phyloP scores from a whole-genome alignment of 805 yeast genomes.

The Jamesozyma lodderae region DNA sequence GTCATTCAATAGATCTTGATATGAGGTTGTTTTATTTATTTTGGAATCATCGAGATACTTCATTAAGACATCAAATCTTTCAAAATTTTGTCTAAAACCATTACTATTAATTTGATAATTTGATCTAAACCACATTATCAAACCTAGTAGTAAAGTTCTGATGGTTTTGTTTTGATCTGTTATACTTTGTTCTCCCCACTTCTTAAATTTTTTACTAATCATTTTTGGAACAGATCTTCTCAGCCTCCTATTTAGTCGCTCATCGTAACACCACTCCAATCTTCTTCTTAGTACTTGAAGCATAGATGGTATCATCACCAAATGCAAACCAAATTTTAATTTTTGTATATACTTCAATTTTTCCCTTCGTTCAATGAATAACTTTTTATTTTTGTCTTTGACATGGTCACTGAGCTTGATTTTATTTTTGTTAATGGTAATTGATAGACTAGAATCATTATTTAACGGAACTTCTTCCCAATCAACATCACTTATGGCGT shows the following conservation, averaged over 20 bases:
- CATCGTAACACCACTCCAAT: conserved; percentile 10
- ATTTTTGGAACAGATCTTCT: conserved; percentile 21
- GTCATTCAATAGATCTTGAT: conserved; percentile 6
- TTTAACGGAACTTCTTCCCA: conserved; percentile 26
- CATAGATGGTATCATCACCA: conserved; percentile 17
- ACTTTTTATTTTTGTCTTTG: conserved; percentile 1
- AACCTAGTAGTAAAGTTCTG: conserved; percentile 17
- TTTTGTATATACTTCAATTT: conserved; percentile 6
- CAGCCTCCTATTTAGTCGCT: conserved; percentile 14
- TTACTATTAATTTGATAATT: conserved; percentile 20
- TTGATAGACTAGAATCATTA: neutral
- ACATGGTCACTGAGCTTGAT: neutral
- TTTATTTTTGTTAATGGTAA: neutral
- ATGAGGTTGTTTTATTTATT: neutral
- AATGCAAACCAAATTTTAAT: conserved; percentile 13
- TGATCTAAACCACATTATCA: conserved; percentile 20
- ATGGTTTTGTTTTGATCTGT: conserved; percentile 2
- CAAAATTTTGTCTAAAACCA: conserved; percentile 22
- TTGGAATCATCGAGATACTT: conserved; percentile 1
- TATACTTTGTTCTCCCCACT: conserved; percentile 2
- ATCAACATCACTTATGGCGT: conserved; percentile 11
- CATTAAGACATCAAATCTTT: conserved; percentile 9
- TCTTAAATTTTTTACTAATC: conserved; percentile 14
- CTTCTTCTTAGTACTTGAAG: conserved; percentile 10
- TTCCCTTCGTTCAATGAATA: neutral